Evolutionary conservation across 2,329 filamentous ascomycete genomes (phyloP), one percentile per base, ranked within the genome.

Genomic region (Sporothrix euskadiensis): DNA sequence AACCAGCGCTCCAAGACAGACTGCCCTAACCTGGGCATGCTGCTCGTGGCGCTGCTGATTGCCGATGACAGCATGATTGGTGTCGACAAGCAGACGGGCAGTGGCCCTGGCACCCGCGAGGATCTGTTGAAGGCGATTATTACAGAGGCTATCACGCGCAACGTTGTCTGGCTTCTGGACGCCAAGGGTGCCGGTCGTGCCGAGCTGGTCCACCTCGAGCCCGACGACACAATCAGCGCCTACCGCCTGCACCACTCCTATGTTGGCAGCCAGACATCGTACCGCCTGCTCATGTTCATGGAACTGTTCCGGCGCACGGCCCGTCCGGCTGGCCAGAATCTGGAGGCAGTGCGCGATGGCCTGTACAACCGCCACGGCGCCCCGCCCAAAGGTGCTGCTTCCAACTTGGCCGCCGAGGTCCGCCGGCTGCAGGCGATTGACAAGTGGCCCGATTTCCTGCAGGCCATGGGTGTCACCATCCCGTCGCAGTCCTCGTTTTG

Each of bases 261-360:
- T 76, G 77, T 82, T 16, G 85, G 83, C 16, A 83, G 81, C 26
- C 80, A 79, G 39, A 86, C 84, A 0, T 85, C 84, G 0, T 87
- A 87, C 77, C 82, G 84, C 1, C 81, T 87, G 4, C 80, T 87
- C 35, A 87, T 87, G 85, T 86, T 88, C 79, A 82, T 83, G 10
- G 84, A 85, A 73, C 80, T 87, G 16, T 87, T 87, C 78, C 83
- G 83, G 10, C 82, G 79, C 66, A 83, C 81, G 0, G 84, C 83
- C 3, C 81, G 85, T 81, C 0, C 77, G 8, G 44, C 22, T 26
- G 65, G 54, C 35, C 44, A 76, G 81, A 76, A 81, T 0, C 79
- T 86, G 4, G 68, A 65, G 3, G 74, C 83, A 66, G 78, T 86
- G 41, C 81, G 83, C 69, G 82, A 86, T 52, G 81, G 81, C 59